These are phyloP conservation scores for Pharnaceum exiguum DNA, from an alignment of 148 eudicot species.

Conservation along the genomic window DNA sequence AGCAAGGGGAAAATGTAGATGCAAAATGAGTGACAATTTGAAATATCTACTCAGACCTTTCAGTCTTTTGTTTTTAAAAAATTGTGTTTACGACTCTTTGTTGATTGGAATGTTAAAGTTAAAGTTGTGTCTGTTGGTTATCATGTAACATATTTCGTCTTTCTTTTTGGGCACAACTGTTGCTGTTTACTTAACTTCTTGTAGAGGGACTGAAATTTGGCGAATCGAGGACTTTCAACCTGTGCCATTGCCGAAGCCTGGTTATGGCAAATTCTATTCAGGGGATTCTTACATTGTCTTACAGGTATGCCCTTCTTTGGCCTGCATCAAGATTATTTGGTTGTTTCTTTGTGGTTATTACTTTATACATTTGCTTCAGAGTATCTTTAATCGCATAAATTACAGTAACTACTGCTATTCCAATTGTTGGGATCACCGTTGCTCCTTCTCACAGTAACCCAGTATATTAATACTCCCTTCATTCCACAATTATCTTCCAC, in stretches of 20 bases:
- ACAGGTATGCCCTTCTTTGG: conserved; percentile 18
- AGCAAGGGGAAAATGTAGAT: no score
- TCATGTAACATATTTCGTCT: background rate
- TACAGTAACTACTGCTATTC: no score
- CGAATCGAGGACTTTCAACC: conserved; percentile 92
- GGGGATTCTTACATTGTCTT: conserved; percentile 88
- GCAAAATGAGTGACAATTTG: no score
- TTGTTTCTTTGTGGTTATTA: background rate
- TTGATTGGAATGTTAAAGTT: no score
- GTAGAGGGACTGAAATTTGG: conserved; percentile 95
- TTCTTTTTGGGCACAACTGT: background rate
- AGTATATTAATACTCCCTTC: no score
- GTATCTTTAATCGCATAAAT: background rate
- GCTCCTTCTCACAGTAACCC: no score
- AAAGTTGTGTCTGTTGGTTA: background rate
- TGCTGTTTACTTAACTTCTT: conserved; percentile 48
- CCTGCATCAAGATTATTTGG: background rate
- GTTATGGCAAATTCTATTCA: conserved; percentile 81
- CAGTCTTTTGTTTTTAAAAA: background rate
- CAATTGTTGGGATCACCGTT: no score
- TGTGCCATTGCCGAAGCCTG: conserved; percentile 87
- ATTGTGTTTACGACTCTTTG: background rate
- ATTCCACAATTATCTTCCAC: no score
- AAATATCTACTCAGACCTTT: no score
- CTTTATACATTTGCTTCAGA: background rate